These are phyloP conservation scores for Backusella morwellensis DNA, from an alignment of 192 early-diverging fungal species.

Conservation along the genomic window DNA sequence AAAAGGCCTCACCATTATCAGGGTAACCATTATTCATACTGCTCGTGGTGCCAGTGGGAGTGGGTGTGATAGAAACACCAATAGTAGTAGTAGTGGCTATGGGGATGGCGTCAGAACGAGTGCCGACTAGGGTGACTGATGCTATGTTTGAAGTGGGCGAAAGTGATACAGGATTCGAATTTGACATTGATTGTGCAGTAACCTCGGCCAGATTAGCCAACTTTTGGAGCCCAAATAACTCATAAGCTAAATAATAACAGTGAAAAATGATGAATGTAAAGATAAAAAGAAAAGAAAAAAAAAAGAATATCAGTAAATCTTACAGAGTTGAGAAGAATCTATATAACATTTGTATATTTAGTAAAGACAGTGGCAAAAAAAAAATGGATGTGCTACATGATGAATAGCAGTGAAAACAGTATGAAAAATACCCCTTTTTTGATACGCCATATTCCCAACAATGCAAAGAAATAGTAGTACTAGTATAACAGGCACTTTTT, in stretches of 20 bases:
- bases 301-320: not conserved
- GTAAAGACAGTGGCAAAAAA: not conserved
- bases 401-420: not conserved
- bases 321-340: not conserved
- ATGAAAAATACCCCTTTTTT: not conserved
- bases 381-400: not conserved
- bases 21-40: not conserved
- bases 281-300: not conserved
- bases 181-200: not conserved
- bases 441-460: not conserved
- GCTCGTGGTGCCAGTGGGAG: not conserved
- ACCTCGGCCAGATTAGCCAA: not conserved
- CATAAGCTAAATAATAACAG: not conserved
- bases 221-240: not conserved
- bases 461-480: not conserved
- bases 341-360: not conserved
- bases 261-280: not conserved
- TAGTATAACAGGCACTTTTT: not conserved
- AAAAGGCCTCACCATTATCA: not conserved
- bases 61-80: not conserved
- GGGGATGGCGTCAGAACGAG: not conserved
- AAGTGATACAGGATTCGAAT: not conserved
- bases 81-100: not conserved
- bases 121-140: not conserved
- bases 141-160: not conserved